Percentiles rank a stretch among this genome's conserved stretches.
Evolutionary conservation across 1,284 basidiomycete species (phyloP).

Genomic region (Fomitopsis schrenkii): DNA sequence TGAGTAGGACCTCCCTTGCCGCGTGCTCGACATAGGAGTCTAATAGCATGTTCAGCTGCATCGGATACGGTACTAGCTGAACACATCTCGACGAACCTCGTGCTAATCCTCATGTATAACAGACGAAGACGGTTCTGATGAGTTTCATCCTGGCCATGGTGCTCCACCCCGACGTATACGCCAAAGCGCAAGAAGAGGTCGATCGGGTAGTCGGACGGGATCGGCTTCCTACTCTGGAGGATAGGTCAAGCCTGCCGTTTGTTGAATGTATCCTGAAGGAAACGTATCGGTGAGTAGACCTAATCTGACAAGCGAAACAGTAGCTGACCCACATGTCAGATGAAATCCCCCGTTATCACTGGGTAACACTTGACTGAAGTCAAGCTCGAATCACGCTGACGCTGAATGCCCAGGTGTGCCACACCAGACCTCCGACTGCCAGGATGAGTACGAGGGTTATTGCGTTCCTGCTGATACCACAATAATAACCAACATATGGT

Average conservation of each 20-base stretch:
- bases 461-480: neutral
- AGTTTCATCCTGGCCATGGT: constrained; percentile 4
- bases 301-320: neutral
- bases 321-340: neutral
- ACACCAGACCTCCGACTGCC: neutral
- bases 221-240: neutral
- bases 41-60: neutral
- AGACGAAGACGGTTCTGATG: neutral
- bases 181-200: constrained; percentile 5
- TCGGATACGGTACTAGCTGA: neutral
- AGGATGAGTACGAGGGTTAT: neutral
- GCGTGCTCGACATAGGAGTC: neutral
- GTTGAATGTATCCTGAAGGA: constrained; percentile 32
- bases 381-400: neutral
- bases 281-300: constrained; percentile 12
- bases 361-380: neutral
- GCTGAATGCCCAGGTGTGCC: neutral
- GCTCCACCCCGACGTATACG: constrained; percentile 9
- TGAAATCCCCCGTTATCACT: neutral
- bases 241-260: constrained; percentile 27
- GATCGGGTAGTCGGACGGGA: constrained; percentile 10
- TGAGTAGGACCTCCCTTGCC: neutral
- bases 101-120: neutral
- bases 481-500: neutral
- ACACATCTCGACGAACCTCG: neutral